These are phyloP conservation scores for Blastosporella zonata DNA, from an alignment of 1,284 basidiomycete species.

Conservation along the genomic window DNA sequence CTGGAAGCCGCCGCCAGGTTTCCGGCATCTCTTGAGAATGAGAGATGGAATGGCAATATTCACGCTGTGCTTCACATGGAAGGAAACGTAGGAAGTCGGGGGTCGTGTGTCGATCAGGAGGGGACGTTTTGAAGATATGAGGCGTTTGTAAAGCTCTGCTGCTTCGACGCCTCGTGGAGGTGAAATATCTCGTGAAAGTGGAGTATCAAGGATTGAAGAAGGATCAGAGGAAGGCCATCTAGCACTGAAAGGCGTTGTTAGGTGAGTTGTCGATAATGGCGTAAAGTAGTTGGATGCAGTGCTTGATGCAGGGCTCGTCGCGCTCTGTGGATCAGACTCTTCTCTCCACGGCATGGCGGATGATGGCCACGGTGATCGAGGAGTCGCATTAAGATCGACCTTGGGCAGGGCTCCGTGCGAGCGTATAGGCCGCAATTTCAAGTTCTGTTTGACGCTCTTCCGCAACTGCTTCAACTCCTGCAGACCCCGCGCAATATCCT, in stretches of 20 bases:
- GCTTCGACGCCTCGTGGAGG: constrained; percentile 43
- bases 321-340: constrained; percentile 29
- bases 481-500: constrained; percentile 63
- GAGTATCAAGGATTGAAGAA: constrained; percentile 16
- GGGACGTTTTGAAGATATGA: constrained; percentile 51
- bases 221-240: constrained; percentile 20
- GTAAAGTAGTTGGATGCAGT: constrained; percentile 59
- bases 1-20: constrained; percentile 60
- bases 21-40: constrained; percentile 79
- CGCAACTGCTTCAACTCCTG: constrained; percentile 65
- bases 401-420: constrained; percentile 49
- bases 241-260: constrained; percentile 34
- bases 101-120: constrained; percentile 81
- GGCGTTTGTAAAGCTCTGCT: constrained; percentile 45
- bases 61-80: constrained; percentile 65
- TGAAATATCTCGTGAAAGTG: constrained; percentile 29
- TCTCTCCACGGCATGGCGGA: constrained; percentile 21
- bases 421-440: constrained; percentile 70
- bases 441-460: constrained; percentile 67
- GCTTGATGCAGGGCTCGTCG: constrained; percentile 48
- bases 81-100: constrained; percentile 57
- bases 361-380: constrained; percentile 25
- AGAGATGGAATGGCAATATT: constrained; percentile 84
- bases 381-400: constrained; percentile 30
- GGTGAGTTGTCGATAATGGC: constrained; percentile 42